A percentile compares a stretch with the other conserved stretches of the same genome.
phyloP scores from a whole-genome alignment of 2,329 filamentous ascomycete species.

The Ophiostoma perfectum region DNA sequence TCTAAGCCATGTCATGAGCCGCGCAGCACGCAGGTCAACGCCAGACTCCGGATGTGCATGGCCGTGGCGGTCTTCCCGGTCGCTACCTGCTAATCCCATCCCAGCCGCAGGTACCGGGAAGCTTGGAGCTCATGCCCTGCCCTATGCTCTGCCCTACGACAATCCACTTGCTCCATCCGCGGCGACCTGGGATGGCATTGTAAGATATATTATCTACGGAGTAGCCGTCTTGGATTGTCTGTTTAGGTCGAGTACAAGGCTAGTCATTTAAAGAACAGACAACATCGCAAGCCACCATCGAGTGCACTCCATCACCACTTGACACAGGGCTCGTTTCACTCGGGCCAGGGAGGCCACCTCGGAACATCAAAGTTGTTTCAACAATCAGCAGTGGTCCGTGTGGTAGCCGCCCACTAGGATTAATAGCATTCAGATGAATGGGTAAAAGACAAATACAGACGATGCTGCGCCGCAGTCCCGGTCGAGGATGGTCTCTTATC shows the following conservation, averaged over 20 bases:
- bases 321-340: constrained; percentile 2
- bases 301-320: background rate
- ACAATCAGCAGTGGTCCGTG: background rate
- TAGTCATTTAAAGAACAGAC: no score
- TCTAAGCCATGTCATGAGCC: no score
- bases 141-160: constrained; percentile 8
- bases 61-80: no score
- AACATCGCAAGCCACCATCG: background rate
- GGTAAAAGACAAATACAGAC: background rate
- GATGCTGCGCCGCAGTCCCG: constrained; percentile 2
- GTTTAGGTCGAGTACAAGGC: no score
- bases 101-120: background rate
- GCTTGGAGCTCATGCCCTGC: no score
- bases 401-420: background rate
- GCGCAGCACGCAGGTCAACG: no score
- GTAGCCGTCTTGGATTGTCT: no score
- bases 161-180: background rate
- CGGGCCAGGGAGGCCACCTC: background rate
- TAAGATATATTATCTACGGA: background rate
- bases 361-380: constrained; percentile 3
- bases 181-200: background rate
- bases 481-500: background rate
- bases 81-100: background rate
- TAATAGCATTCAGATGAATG: background rate
- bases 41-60: no score